Conservation (phyloP, 192 early-diverging fungal genomes). For the Coemansia interrupta region DNA sequence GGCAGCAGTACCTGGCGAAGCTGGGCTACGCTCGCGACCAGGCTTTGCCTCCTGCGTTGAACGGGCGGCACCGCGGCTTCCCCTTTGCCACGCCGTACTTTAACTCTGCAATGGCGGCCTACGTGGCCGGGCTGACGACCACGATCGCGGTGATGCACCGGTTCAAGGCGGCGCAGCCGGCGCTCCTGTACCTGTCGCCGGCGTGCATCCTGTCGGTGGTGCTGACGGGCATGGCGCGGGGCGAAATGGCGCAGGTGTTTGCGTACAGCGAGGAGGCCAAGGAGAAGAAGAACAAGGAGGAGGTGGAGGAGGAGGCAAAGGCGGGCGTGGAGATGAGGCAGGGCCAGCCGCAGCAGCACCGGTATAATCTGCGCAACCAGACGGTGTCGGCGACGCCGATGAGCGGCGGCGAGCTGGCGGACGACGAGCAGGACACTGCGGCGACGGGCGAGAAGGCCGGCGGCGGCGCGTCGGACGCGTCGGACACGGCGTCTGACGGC, state of each 20-base stretch:
- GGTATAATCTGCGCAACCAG: conserved; percentile 40
- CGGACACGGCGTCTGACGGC: conserved; percentile 8
- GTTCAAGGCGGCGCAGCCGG: conserved; percentile 95
- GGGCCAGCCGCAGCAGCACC: conserved; percentile 10
- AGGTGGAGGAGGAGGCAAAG: conserved; percentile 22
- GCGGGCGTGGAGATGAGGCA: neutral
- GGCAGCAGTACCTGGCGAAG: conserved; percentile 64
- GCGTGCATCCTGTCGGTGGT: conserved; percentile 89
- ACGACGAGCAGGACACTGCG: conserved; percentile 42
- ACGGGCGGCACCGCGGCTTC: conserved; percentile 34
- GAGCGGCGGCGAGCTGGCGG: conserved; percentile 41
- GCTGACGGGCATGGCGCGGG: conserved; percentile 59
- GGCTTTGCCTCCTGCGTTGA: conserved; percentile 35
- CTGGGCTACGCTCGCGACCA: conserved; percentile 55
- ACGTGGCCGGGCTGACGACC: conserved; percentile 77
- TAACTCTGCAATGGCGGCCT: conserved; percentile 71
- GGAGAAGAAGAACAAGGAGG: conserved; percentile 46
- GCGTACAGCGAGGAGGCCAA: conserved; percentile 63
- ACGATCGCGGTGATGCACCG: conserved; percentile 93
- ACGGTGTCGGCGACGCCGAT: neutral
- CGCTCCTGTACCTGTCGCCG: conserved; percentile 92
- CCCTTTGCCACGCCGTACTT: conserved; percentile 88
- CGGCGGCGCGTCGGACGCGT: conserved; percentile 9
- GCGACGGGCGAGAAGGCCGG: conserved; percentile 34
- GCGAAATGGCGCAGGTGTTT: conserved; percentile 67